Evolutionary conservation across 371 early-diverging fungal species (phyloP), one percentile per base, ranked within the genome.

Genomic region (Blakeslea trispora): DNA sequence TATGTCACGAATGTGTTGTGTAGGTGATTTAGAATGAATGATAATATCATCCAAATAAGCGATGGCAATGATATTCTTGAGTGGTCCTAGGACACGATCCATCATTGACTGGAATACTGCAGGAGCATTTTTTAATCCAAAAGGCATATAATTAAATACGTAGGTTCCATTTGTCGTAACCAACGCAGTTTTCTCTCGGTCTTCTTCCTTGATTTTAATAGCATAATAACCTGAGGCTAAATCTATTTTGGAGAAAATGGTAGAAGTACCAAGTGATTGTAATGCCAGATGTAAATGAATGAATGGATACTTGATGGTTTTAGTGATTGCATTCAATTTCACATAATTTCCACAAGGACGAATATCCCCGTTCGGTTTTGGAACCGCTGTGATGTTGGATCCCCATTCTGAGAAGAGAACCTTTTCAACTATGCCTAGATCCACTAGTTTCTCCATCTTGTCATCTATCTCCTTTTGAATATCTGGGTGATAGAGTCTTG

Each of bases 21-120:
- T 24, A 5, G 23, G 23, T 4, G 39, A 15, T 5, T 37, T 13
- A n/a, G 40, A 39, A 40, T 39, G 39, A 31, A 24, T 31, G n/a
- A 31, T 32, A 31, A 54, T 45, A 19, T 45, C 54, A 35, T 54
- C 45, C 11, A 54, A 6, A 34, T 37, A 54, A 4, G 45, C 54
- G 17, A 34, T 17, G 46, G 31, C 42, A 45, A 22, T 46, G 23
- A 40, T 31, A 53, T 28, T 28, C 28, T 28, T 28, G 0, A 68
- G 50, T 23, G 59, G 68, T 10, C 52, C 63, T n/a, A 79, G 66
- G 1, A 77, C 61, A 14, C 24, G 10, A 51, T 76, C 66, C 72
- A 74, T 64, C 4, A 66, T 3, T 11, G 65, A 53, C 48, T 69
- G 71, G 37, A 37, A 37, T 13, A 37, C 9, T 37, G 37, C 37